Evolutionary conservation across 305 asterid genomes (phyloP), one percentile per base, ranked within the genome.

Genomic region (Fraxinus angustifolia): DNA sequence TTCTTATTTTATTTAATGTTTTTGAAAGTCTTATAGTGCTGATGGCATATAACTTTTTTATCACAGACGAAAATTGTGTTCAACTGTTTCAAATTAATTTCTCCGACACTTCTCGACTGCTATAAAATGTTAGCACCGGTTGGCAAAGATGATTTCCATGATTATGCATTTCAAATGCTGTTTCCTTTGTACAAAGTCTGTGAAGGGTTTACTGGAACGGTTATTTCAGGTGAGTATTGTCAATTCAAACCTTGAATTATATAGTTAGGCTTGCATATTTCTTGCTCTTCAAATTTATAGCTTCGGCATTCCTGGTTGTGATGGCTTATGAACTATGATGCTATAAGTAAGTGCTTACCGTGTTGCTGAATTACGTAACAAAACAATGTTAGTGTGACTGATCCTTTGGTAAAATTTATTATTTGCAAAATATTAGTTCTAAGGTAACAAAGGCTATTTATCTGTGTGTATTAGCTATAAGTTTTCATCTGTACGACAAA

Each of bases 51-150:
- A 6, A 76, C 28, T 31, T 21, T 12, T 78, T 75, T 76, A 73
- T 56, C 87, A 90, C 98, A 96, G 99, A 91, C 92, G 92, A 93
- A 89, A 89, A 82, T 91, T 68, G 90, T 94, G 75, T 91, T 96
- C 86, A 87, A 81, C 79, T 90, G 92, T 87, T 91, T 92, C 90
- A 90, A 93, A 88, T 84, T 83, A 79, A 82, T 94, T 80, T 87
- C 97, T 1, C 91, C 94, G 10, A 85, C 85, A 80, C 92, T 96
- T 73, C 90, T 96, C 48, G 80, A 84, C 40, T 35, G 79, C 80
- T 77, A 80, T 76, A 80, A 53, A 62, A 71, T 78, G 35, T 42
- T 77, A 28, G 36, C 90, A 36, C 81, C 89, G 26, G 62, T 56
- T 17, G 80, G 77, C 78, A 87, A 85, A 68, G 92, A 87, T 80